phyloP scores from a whole-genome alignment of 805 yeast genomes.

The Diddensiella santjacobensis region DNA sequence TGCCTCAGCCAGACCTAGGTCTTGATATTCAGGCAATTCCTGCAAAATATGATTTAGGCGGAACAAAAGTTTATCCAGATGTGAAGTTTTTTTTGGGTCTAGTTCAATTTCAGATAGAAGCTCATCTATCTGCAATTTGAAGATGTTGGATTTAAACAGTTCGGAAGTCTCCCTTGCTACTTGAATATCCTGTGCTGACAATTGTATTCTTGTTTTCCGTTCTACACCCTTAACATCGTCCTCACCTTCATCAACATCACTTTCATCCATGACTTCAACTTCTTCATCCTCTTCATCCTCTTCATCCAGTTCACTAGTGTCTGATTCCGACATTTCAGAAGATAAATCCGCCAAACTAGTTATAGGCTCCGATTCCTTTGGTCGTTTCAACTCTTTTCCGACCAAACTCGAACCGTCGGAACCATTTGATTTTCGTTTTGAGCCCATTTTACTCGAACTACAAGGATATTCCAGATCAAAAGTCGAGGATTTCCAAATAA shows the following conservation, averaged over 20 bases:
- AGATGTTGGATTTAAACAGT: constrained; percentile 88
- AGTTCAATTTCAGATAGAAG: constrained; percentile 73
- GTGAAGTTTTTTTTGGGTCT: constrained; percentile 61
- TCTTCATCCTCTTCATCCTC: constrained; percentile 6
- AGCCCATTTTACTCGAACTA: constrained; percentile 1
- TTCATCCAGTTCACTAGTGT: constrained; percentile 5
- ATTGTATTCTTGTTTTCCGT: neutral
- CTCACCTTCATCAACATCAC: constrained; percentile 12
- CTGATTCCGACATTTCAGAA: constrained; percentile 7
- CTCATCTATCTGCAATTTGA: constrained; percentile 93
- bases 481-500: too few relatives aligned
- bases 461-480: too few relatives aligned
- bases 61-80: constrained; percentile 72
- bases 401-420: neutral
- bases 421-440: constrained; percentile 2
- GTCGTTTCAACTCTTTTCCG: neutral
- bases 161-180: constrained; percentile 92
- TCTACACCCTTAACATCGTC: constrained; percentile 21
- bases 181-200: constrained; percentile 76
- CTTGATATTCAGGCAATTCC: constrained; percentile 47
- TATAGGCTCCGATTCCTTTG: neutral
- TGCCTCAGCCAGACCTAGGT: constrained; percentile 54
- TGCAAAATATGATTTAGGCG: constrained; percentile 65
- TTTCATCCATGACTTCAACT: constrained; percentile 6
- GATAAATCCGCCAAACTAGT: constrained; percentile 14